Evolutionary conservation across 352 stramenopile genomes (phyloP), one percentile per base, ranked within the genome.

Genomic region (Pythium brassicae): DNA sequence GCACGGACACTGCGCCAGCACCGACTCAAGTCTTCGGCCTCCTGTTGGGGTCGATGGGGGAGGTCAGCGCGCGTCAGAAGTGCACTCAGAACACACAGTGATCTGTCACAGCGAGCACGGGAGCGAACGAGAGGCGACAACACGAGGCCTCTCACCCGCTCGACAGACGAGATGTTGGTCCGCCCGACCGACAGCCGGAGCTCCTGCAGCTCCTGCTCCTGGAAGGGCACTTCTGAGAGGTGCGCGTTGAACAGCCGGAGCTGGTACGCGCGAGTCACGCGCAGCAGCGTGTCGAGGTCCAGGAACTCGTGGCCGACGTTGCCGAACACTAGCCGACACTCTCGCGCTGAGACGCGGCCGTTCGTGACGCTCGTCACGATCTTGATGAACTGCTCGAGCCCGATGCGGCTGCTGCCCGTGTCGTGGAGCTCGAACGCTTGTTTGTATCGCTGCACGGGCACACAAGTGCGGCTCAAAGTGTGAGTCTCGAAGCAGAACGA

Each of bases 381-480:
- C 53, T 87, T 83, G 54, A 73, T 68, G 47, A 92, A 92, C 61
- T 89, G 72, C 14, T 89, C 76, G 53, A 87, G 62, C 8, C 78
- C 81, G 20, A 92, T 83, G 12, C 65, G 70, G 45, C 75, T 63
- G 25, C 72, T 72, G 19, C 72, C 68, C 5, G 72, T 45, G 53
- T 86, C 76, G 25, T 68, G 57, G 11, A 59, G 46, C 25, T 61
- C 59, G 51, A 91, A 83, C 19, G 73, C 73, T 43, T 82, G 70
- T 35, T 59, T 62, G 68, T 88, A 86, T 12, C 63, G 71, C 71
- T 83, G 49, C 37, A 14, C 12, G n/a, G 10, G 26, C 6, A 32
- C 9, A 62, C 19, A 9, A 37, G 32, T 11, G 6, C 32, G 14
- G n/a, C 26, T 40, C 32, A 37, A 5, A 55, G 50, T 44, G 5